Percentiles rank a stretch among this genome's conserved stretches.
These are phyloP conservation scores for Suillus tomentosus DNA, from an alignment of 768 basidiomycete species.

Conservation along the genomic window DNA sequence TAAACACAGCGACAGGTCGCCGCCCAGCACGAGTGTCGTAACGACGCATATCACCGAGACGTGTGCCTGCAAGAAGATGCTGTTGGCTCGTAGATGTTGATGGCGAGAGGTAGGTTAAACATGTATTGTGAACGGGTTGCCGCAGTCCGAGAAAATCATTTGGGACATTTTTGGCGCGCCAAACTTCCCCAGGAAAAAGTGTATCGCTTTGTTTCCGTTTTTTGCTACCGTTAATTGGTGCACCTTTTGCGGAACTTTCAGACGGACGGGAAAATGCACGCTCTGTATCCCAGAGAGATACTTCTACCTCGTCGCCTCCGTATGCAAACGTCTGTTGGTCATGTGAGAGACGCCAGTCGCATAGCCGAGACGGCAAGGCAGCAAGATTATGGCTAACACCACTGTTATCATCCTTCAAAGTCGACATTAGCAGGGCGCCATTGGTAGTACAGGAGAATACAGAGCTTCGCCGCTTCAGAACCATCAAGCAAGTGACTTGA, in stretches of 20 bases:
- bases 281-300: slow-evolving; percentile 80
- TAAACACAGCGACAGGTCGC: slow-evolving; percentile 71
- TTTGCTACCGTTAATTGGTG: slow-evolving; percentile 18
- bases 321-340: slow-evolving; percentile 66
- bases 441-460: slow-evolving; percentile 75
- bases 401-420: slow-evolving; percentile 29
- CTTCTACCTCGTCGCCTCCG: slow-evolving; percentile 84
- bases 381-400: slow-evolving; percentile 32
- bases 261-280: slow-evolving; percentile 43
- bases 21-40: slow-evolving; percentile 77
- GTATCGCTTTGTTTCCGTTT: slow-evolving; percentile 59
- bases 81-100: slow-evolving; percentile 37
- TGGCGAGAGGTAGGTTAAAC: slow-evolving; percentile 58
- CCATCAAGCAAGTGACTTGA: not conserved
- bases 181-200: slow-evolving; percentile 72
- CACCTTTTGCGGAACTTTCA: slow-evolving; percentile 18
- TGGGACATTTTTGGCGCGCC: slow-evolving; percentile 86
- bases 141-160: slow-evolving; percentile 77
- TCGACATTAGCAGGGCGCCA: slow-evolving; percentile 63
- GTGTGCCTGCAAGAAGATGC: slow-evolving; percentile 71
- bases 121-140: slow-evolving; percentile 75
- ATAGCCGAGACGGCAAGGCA: slow-evolving; percentile 68
- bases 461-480: slow-evolving; percentile 27
- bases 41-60: slow-evolving; percentile 68
- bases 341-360: slow-evolving; percentile 62